Conservation (phyloP, 148 eudicot genomes). For the Polygonum aviculare region DNA sequence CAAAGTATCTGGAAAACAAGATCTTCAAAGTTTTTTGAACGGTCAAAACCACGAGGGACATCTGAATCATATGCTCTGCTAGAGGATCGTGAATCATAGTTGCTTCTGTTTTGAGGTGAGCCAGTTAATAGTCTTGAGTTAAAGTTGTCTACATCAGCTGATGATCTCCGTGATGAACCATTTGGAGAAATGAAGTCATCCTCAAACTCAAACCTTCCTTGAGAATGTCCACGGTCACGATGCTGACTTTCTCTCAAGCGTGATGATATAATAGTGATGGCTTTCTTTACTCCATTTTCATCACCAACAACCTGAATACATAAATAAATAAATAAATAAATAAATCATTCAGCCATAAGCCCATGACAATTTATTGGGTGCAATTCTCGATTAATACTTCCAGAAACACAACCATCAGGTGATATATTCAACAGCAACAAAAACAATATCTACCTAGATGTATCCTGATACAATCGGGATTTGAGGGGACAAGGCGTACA, state of each 20-base stretch:
- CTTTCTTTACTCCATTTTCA: slow-evolving; percentile 65
- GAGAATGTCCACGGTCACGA: slow-evolving; percentile 76
- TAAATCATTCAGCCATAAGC: background rate
- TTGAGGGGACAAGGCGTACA: no score
- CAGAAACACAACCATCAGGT: background rate
- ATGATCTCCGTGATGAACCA: slow-evolving; percentile 36
- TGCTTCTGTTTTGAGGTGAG: slow-evolving; percentile 37
- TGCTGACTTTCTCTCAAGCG: slow-evolving; percentile 98
- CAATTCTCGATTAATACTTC: background rate
- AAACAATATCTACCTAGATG: no score
- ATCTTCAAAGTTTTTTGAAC: slow-evolving; percentile 53
- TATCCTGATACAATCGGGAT: no score
- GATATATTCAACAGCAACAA: background rate
- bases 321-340: background rate
- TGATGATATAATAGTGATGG: slow-evolving; percentile 65
- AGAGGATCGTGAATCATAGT: slow-evolving; percentile 42
- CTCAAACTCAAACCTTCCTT: slow-evolving; percentile 49
- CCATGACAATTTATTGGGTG: background rate
- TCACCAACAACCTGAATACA: slow-evolving; percentile 74
- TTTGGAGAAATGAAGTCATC: slow-evolving; percentile 61
- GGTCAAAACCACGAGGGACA: slow-evolving; percentile 30
- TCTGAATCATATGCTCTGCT: slow-evolving; percentile 44
- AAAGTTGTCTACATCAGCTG: slow-evolving; percentile 46
- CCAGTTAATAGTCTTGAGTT: slow-evolving; percentile 40
- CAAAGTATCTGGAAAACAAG: slow-evolving; percentile 88